Base-by-base conservation (phyloP, 2,329 filamentous ascomycete genomes). In the Cladosporium sp. region DNA sequence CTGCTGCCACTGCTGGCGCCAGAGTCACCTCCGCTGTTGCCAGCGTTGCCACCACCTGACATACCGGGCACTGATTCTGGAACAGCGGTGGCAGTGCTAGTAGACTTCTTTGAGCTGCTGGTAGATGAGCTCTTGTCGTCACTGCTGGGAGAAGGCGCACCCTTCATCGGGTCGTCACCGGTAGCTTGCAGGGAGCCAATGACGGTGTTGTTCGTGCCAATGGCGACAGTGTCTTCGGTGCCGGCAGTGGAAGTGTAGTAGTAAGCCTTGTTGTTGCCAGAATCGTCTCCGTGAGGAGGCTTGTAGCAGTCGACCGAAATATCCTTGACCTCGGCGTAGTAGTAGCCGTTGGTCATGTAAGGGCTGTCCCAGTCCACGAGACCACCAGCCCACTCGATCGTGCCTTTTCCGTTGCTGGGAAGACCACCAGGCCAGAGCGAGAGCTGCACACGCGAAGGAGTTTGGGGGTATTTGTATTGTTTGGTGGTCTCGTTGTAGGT, bases 351-450 rank as follows among this genome's bases (percentile, higher is more conserved):
- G 80, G 92, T 82, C 83, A 98, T 94, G 78, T 96, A 91, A 23
- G 84, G 81, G 69, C 86, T 87, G 76, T 91, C 82, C 94, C 95
- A 99, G 83, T 96, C 85, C 69, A 99, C 94, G 62, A 86, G 81
- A 72, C 95, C 95, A 75, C 95, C 95, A 21, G 94, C 92, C 95
- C 95, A 99, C 63, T 89, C 84, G 70, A 97, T 86, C 37, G 95
- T 98, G 65, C 95, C 95, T 77, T 91, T 76, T 49, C 86, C 90
- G 78, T 97, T 97, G 75, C 84, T 85, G 11, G 87, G 80, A 56
- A 91, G 86, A 76, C 95, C 95, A 74, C 92, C 95, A 49, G 95
- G 95, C 95, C 95, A 99, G 74, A 99, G 88, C 18, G 95, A 98
- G 60, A 99, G 85, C 82, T 97, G 92, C 62, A 99, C 86, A 72